phyloP scores from a whole-genome alignment of 192 early-diverging fungal species.

The Backusella australiensis region DNA sequence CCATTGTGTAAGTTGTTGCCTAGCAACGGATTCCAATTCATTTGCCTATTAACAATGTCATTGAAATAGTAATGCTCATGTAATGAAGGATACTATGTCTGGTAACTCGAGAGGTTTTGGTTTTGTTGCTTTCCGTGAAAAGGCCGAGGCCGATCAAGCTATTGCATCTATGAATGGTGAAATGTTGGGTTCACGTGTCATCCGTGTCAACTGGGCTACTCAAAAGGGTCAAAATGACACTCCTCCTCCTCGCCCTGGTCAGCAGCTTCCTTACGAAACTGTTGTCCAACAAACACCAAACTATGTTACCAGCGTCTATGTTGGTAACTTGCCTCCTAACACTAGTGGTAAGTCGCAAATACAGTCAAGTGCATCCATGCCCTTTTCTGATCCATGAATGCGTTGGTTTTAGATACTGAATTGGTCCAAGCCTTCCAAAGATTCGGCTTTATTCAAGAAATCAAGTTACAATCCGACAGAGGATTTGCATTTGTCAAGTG shows the following conservation, averaged over 20 bases:
- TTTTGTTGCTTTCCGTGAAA: constrained; percentile 88
- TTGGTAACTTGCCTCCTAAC: constrained; percentile 82
- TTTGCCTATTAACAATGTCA: no score
- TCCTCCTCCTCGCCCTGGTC: constrained; percentile 13
- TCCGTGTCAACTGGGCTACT: constrained; percentile 93
- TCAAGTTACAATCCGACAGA: constrained; percentile 82
- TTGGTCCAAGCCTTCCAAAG: constrained; percentile 55
- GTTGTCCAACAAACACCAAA: constrained; percentile 71
- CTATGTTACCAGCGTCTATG: constrained; percentile 85
- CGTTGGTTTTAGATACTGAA: background rate
- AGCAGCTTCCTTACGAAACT: constrained; percentile 56
- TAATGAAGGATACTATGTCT: constrained; percentile 88
- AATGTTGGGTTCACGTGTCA: constrained; percentile 79
- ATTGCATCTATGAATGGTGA: constrained; percentile 85
- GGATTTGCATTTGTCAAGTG: constrained; percentile 89
- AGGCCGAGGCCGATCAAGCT: constrained; percentile 81
- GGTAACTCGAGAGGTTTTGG: constrained; percentile 91
- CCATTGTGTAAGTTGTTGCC: constrained; percentile 61
- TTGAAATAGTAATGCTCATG: constrained; percentile 70
- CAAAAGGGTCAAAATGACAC: constrained; percentile 52
- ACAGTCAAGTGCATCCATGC: background rate
- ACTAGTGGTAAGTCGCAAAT: constrained; percentile 58
- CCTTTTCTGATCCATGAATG: background rate
- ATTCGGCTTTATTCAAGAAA: constrained; percentile 73
- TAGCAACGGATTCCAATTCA: background rate